Evolutionary conservation across 1,284 basidiomycete species (phyloP), one percentile per base, ranked within the genome.

Genomic region (Moniliophthora roreri): DNA sequence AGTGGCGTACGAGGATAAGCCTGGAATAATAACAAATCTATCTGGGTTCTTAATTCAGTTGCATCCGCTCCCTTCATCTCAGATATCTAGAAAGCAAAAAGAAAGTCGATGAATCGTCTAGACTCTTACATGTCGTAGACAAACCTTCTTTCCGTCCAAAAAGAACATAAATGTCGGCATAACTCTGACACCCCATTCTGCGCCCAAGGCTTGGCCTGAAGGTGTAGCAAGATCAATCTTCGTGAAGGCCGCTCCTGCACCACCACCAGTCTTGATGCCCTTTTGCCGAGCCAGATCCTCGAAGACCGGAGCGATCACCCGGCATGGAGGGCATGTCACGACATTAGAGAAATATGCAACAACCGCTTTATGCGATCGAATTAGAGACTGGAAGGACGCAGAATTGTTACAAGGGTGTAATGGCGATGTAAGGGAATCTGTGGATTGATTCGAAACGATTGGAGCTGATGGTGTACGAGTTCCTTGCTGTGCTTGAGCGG

Each of bases 151-250:
- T 1, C 88, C 89, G 56, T 90, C 77, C 59, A 86, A 66, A 73
- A 93, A 95, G 71, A 91, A 93, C 49, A 89, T 74, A 66, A 94
- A 95, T 3, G 92, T 94, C 3, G 93, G 93, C 0, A 91, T 95
- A 0, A 79, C 91, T n/a, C 78, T 68, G 1, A 96, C 82, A 3
- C 80, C 74, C 71, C 82, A 89, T 62, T 87, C 75, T 0, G 71
- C 63, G 0, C 88, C 90, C 23, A 93, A 70, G 45, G 72, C 70
- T 7, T 73, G 64, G 0, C 85, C 85, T 66, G 83, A 69, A 1
- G 87, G 89, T 4, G 87, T 79, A 6, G 78, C 81, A 58, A 93
- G 70, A 71, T 95, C 92, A 36, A 95, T 80, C 70, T 91, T 91
- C 6, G 87, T 81, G 62, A 94, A 95, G 1, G 82, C 89, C 15